A percentile compares a stretch with the other conserved stretches of the same genome.
Conservation (phyloP, 257 asterid species). For the Solanum sejunctum region DNA sequence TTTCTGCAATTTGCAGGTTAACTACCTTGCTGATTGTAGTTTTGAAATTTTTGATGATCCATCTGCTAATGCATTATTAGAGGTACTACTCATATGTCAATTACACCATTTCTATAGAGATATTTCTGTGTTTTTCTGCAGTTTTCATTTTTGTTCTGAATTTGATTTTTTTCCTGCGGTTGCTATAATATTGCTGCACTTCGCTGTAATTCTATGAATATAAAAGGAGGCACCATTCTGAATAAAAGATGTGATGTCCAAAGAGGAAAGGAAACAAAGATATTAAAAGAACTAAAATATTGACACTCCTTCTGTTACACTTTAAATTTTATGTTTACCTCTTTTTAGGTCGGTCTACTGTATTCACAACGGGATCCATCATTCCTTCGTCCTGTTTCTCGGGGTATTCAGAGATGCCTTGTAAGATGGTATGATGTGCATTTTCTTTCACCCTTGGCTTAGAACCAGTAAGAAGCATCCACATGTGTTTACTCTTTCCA, state of each 20-base stretch:
- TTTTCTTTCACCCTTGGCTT: neutral
- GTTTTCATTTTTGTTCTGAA: neutral
- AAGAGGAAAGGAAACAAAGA: neutral
- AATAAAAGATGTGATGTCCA: neutral
- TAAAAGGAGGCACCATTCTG: neutral
- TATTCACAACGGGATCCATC: conserved; percentile 87
- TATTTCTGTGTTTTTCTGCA: neutral
- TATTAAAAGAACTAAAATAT: neutral
- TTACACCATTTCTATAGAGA: neutral
- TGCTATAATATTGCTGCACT: neutral
- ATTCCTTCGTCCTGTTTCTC: conserved; percentile 72
- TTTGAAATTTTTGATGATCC: conserved; percentile 96
- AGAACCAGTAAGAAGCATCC: conserved; percentile 8
- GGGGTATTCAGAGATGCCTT: conserved; percentile 88
- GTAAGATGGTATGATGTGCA: conserved; percentile 71
- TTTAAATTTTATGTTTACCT: neutral
- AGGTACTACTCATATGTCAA: conserved; percentile 31
- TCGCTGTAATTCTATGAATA: neutral
- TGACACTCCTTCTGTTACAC: neutral
- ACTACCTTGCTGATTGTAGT: conserved; percentile 76
- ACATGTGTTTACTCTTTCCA: conserved; percentile 5
- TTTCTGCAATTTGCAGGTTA: conserved; percentile 39
- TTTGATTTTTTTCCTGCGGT: neutral
- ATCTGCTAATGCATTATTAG: conserved; percentile 61
- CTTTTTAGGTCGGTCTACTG: conserved; percentile 68